These are phyloP conservation scores for Westerdykella ornata DNA, from an alignment of 2,329 filamentous ascomycete species.

Conservation along the genomic window DNA sequence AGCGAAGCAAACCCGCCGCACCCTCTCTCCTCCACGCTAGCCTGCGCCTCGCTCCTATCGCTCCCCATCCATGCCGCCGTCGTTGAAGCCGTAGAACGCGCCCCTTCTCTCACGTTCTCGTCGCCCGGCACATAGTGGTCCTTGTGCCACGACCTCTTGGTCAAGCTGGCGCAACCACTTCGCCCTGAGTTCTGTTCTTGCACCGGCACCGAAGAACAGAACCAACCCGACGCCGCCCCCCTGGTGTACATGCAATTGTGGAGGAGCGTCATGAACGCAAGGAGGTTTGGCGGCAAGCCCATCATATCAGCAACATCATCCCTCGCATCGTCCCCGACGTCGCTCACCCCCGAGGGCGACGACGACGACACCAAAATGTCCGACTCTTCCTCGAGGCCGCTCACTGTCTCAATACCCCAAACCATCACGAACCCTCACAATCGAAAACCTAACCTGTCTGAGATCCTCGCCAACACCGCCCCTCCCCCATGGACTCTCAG, in stretches of 20 bases:
- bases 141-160: constrained; percentile 22
- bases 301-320: constrained; percentile 30
- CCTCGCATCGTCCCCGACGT: constrained; percentile 29
- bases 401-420: constrained; percentile 47
- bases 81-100: constrained; percentile 13
- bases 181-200: constrained; percentile 29
- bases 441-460: constrained; percentile 66
- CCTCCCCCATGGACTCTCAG: constrained; percentile 82
- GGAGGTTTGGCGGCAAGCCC: constrained; percentile 22
- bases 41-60: constrained; percentile 5
- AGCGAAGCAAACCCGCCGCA: constrained; percentile 15
- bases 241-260: constrained; percentile 35
- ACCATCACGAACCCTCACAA: constrained; percentile 44
- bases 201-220: constrained; percentile 29
- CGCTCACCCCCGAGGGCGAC: constrained; percentile 26
- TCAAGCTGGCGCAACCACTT: constrained; percentile 37
- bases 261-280: constrained; percentile 34
- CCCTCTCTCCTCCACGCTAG: constrained; percentile 6
- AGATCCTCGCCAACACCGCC: constrained; percentile 81
- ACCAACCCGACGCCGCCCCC: constrained; percentile 27
- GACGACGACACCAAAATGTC: constrained; percentile 45
- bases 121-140: constrained; percentile 29
- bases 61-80: constrained; percentile 26
- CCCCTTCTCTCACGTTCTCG: constrained; percentile 14
- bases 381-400: constrained; percentile 44